These are phyloP conservation scores for Microsporum canis DNA, from an alignment of 2,329 filamentous ascomycete genomes.

Conservation along the genomic window DNA sequence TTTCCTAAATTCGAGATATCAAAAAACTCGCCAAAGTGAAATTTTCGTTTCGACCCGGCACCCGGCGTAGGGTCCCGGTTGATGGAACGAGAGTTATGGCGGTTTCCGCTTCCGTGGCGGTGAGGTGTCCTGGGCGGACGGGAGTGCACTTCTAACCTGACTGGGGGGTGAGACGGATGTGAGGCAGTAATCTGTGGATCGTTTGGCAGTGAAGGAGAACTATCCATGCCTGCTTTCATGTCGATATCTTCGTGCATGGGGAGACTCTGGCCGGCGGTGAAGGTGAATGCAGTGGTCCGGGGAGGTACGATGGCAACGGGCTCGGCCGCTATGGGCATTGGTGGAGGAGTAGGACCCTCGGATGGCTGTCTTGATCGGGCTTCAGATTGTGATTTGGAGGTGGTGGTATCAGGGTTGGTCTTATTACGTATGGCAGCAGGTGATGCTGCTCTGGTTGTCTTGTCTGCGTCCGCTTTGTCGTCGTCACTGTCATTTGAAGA, in stretches of 20 bases:
- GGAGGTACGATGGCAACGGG: constrained; percentile 7
- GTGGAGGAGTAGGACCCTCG: constrained; percentile 17
- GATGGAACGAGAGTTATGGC: constrained; percentile 28
- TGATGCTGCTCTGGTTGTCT: constrained; percentile 28
- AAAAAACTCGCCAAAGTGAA: constrained; percentile 39
- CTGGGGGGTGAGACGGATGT: constrained; percentile 21
- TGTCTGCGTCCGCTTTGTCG: constrained; percentile 30
- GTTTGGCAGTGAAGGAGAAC: constrained; percentile 15
- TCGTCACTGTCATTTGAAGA: constrained; percentile 36
- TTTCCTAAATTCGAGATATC: constrained; percentile 38
- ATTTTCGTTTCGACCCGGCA: constrained; percentile 39
- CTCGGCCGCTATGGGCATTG: constrained; percentile 5
- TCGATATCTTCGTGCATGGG: constrained; percentile 30
- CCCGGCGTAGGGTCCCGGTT: constrained; percentile 29
- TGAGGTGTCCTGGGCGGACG: constrained; percentile 31
- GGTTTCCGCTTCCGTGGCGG: constrained; percentile 29
- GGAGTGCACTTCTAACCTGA: constrained; percentile 35
- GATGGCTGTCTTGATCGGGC: constrained; percentile 14
- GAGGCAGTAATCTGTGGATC: constrained; percentile 21
- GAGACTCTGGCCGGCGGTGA: constrained; percentile 32
- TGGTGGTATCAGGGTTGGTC: constrained; percentile 21
- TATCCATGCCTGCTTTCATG: constrained; percentile 32
- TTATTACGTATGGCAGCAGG: constrained; percentile 24
- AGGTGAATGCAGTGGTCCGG: constrained; percentile 33
- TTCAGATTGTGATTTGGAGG: constrained; percentile 20